Conservation (phyloP, 768 basidiomycete species). For the Rhodotorula diobovata region DNA sequence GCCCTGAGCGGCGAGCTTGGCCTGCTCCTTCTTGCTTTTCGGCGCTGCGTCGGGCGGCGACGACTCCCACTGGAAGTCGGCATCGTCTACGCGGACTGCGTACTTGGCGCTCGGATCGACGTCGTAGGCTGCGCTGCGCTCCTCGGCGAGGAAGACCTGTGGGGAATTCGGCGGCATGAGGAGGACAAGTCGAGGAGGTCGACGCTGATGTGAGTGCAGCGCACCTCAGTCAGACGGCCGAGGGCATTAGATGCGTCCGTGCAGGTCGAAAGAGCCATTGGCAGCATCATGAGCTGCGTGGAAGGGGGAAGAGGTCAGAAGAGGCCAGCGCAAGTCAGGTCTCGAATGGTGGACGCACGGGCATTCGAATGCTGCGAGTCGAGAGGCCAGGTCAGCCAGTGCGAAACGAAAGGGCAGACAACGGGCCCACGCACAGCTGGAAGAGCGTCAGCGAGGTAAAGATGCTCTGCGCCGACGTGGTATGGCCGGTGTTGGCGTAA, state of each 20-base stretch:
- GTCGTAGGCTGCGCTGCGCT: constrained; percentile 58
- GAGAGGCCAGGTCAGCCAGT: constrained; percentile 41
- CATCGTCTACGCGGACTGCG: constrained; percentile 65
- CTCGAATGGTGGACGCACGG: neutral
- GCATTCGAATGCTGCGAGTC: neutral
- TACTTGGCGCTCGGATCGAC: constrained; percentile 58
- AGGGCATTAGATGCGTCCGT: constrained; percentile 78
- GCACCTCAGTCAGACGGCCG: constrained; percentile 60
- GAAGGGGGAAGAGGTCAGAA: too few relatives aligned
- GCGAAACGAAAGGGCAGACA: constrained; percentile 48
- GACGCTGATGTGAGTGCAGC: too few relatives aligned
- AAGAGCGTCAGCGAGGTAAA: constrained; percentile 84
- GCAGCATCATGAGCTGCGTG: constrained; percentile 20
- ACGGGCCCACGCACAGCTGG: constrained; percentile 59
- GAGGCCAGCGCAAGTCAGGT: too few relatives aligned
- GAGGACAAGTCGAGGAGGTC: too few relatives aligned
- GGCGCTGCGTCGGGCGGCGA: constrained; percentile 52
- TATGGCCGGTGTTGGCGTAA: constrained; percentile 68
- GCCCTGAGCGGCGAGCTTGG: constrained; percentile 43
- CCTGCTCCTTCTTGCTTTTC: constrained; percentile 48
- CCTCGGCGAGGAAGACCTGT: constrained; percentile 79
- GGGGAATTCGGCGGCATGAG: too few relatives aligned
- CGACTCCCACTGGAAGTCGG: constrained; percentile 81
- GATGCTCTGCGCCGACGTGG: constrained; percentile 63
- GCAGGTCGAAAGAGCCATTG: constrained; percentile 51